Percentiles rank a stretch among this genome's conserved stretches.
Evolutionary conservation across 2,329 filamentous ascomycete species (phyloP).

Genomic region (Bipolaris zeicola): DNA sequence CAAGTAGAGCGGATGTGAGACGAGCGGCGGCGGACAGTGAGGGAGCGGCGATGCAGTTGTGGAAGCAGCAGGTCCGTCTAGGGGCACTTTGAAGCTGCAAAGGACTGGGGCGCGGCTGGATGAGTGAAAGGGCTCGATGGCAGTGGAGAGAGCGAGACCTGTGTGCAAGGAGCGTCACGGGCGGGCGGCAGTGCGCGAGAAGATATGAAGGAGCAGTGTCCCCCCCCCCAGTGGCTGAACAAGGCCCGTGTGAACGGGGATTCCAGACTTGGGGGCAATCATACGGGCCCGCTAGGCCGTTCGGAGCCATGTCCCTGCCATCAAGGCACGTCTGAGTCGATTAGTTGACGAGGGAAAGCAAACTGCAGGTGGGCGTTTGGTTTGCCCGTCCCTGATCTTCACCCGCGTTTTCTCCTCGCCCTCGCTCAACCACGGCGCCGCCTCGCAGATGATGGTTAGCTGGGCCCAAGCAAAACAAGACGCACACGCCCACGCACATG

Average conservation of each 20-base stretch:
- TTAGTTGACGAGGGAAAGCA: slow-evolving; percentile 10
- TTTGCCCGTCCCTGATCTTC: slow-evolving; percentile 12
- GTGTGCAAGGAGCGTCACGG: slow-evolving; percentile 5
- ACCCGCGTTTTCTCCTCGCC: background rate
- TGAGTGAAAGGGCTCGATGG: background rate
- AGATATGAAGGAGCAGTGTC: slow-evolving; percentile 14
- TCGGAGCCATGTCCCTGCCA: slow-evolving; percentile 13
- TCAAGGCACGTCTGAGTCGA: background rate
- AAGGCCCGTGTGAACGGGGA: slow-evolving; percentile 28
- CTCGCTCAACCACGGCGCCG: slow-evolving; percentile 4
- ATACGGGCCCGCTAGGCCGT: slow-evolving; percentile 18
- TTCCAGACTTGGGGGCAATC: slow-evolving; percentile 16
- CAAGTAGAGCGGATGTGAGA: too few species aligned
- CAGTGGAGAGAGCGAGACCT: slow-evolving; percentile 14
- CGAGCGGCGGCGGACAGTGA: background rate
- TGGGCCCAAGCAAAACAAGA: background rate
- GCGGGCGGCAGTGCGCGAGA: slow-evolving; percentile 17
- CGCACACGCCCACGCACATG: too few species aligned
- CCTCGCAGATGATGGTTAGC: background rate
- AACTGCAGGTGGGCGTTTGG: background rate
- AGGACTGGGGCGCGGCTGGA: background rate
- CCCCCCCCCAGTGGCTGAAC: slow-evolving; percentile 18
- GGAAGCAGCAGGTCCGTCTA: slow-evolving; percentile 2
- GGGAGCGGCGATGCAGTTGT: background rate
- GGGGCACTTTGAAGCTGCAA: slow-evolving; percentile 1